Conservation (phyloP, 441 rosid genomes). For the Adansonia gregorii region DNA sequence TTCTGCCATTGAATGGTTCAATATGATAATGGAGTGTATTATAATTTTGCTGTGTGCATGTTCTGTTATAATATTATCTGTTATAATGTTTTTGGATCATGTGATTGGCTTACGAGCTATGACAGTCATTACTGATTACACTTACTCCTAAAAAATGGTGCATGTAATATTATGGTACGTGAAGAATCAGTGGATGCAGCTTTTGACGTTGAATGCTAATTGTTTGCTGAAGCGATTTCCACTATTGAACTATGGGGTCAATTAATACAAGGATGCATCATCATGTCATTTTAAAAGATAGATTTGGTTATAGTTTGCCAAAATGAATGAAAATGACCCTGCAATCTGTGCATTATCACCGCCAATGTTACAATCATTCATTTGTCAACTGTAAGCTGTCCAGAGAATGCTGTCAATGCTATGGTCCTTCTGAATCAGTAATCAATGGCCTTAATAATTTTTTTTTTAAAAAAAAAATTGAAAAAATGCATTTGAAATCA, state of each 20-base stretch:
- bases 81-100: background rate
- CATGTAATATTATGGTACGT: background rate
- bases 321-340: background rate
- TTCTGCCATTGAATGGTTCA: background rate
- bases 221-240: background rate
- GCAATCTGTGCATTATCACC: background rate
- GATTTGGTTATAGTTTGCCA: background rate
- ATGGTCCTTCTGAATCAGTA: background rate
- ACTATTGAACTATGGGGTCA: background rate
- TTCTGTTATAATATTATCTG: background rate
- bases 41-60: background rate
- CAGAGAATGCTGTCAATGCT: background rate
- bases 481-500: background rate
- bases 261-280: background rate
- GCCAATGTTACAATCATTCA: background rate
- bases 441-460: background rate
- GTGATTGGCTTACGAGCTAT: background rate
- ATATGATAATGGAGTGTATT: background rate
- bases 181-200: background rate
- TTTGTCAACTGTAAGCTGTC: background rate
- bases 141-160: background rate
- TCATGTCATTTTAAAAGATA: background rate
- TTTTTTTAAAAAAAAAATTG: too few relatives aligned
- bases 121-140: background rate
- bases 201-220: background rate